Conservation (phyloP, 2,329 filamentous ascomycete genomes). For the Hysterium pulicare region DNA sequence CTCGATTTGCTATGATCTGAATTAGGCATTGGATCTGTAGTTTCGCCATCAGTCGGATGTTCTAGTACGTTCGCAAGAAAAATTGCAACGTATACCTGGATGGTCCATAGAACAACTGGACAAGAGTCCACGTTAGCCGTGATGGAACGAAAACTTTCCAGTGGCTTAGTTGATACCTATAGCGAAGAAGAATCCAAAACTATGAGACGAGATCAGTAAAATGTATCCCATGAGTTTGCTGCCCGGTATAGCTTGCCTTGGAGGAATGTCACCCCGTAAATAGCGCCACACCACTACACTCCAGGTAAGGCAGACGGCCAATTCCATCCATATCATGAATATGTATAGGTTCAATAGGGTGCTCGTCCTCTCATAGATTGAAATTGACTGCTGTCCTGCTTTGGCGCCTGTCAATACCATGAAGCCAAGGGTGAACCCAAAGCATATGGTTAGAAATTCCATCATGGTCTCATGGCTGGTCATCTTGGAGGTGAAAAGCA, state of each 20-base stretch:
- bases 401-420: conserved; percentile 29
- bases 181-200: conserved; percentile 12
- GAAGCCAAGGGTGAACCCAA: conserved; percentile 21
- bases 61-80: no score
- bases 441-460: conserved; percentile 35
- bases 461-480: no score
- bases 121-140: no score
- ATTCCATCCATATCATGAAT: conserved; percentile 47
- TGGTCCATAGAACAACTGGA: conserved; percentile 40
- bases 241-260: conserved; percentile 21
- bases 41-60: no score
- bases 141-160: no score
- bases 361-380: conserved; percentile 19
- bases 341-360: conserved; percentile 36
- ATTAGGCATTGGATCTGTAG: conserved; percentile 42
- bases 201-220: no score
- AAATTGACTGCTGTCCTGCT: conserved; percentile 34
- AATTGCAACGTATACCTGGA: conserved; percentile 22
- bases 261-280: conserved; percentile 33
- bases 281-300: conserved; percentile 42
- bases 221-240: not conserved
- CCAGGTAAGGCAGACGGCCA: conserved; percentile 39
- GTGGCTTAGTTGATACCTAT: conserved; percentile 3
- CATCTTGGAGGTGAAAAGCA: no score
- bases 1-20: conserved; percentile 52